Evolutionary conservation across 2,329 filamentous ascomycete genomes (phyloP).

Genomic region (Pseudovirgaria hyperparasitica): DNA sequence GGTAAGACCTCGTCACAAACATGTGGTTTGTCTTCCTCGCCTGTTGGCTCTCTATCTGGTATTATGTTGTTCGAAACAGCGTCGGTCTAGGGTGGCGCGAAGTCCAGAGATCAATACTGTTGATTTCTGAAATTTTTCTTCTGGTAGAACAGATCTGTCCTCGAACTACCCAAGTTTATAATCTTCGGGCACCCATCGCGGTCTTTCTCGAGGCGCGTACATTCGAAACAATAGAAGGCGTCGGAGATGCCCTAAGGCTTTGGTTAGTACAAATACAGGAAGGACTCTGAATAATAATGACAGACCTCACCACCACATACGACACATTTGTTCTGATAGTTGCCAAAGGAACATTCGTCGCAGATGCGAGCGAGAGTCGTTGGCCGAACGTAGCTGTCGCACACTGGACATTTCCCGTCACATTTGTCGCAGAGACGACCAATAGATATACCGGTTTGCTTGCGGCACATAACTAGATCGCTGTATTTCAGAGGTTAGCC

Average conservation of each 20-base stretch:
- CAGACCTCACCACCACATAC: conserved; percentile 78
- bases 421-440: conserved; percentile 99
- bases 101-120: too few species aligned
- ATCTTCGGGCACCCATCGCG: conserved; percentile 98
- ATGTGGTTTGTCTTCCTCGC: too few species aligned
- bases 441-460: conserved; percentile 94
- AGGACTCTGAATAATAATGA: not conserved
- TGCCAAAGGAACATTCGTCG: conserved; percentile 98
- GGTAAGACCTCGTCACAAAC: too few species aligned
- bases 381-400: conserved; percentile 96
- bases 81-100: too few species aligned
- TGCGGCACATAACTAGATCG: conserved; percentile 99
- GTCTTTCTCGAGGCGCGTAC: conserved; percentile 92
- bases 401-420: conserved; percentile 98
- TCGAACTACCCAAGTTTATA: conserved; percentile 89
- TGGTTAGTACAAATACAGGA: not conserved
- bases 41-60: too few species aligned
- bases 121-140: conserved; percentile 60
- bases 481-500: conserved; percentile 27
- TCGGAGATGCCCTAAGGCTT: conserved; percentile 70
- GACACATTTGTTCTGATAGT: conserved; percentile 99
- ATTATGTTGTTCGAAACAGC: too few species aligned
- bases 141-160: conserved; percentile 79
- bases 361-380: conserved; percentile 97
- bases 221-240: conserved; percentile 99